Evolutionary conservation across 192 early-diverging fungal genomes (phyloP).

Genomic region (Coemansia umbellata): DNA sequence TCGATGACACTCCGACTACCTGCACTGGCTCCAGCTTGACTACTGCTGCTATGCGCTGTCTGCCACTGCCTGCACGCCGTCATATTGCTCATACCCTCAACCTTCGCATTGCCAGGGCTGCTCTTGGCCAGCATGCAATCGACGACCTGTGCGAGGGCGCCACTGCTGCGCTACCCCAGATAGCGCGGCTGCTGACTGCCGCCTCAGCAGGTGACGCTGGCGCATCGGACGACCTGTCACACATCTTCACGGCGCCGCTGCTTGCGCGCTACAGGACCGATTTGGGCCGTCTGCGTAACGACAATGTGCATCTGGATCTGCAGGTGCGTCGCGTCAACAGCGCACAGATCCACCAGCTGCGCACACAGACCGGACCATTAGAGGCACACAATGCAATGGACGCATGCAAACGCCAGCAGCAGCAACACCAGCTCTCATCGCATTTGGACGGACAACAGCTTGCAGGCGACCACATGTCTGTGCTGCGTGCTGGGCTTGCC

Average conservation of each 20-base stretch:
- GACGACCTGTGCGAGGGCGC: slow-evolving; percentile 32
- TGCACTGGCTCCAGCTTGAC: neutral
- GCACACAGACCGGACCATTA: slow-evolving; percentile 28
- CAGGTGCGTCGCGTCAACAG: slow-evolving; percentile 14
- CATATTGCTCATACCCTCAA: slow-evolving; percentile 32
- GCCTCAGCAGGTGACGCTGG: slow-evolving; percentile 14
- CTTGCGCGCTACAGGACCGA: slow-evolving; percentile 26
- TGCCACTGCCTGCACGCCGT: slow-evolving; percentile 25
- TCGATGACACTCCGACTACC: slow-evolving; percentile 3
- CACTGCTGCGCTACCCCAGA: slow-evolving; percentile 16
- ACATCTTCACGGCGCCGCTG: slow-evolving; percentile 22
- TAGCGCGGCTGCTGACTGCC: slow-evolving; percentile 24
- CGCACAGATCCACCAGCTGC: slow-evolving; percentile 27
- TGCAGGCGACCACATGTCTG: neutral
- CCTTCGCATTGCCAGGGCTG: slow-evolving; percentile 30
- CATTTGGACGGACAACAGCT: too few species aligned
- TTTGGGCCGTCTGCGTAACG: slow-evolving; percentile 24
- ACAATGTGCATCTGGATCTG: slow-evolving; percentile 27
- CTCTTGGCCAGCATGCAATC: slow-evolving; percentile 29
- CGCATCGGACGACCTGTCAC: slow-evolving; percentile 12
- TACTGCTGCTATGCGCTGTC: neutral
- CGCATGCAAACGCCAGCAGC: neutral
- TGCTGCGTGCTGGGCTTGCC: slow-evolving; percentile 22
- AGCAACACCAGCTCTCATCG: slow-evolving; percentile 1
- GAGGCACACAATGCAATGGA: slow-evolving; percentile 24